phyloP scores from a whole-genome alignment of 2,329 filamentous ascomycete species.

The Hypoxylon sp. region DNA sequence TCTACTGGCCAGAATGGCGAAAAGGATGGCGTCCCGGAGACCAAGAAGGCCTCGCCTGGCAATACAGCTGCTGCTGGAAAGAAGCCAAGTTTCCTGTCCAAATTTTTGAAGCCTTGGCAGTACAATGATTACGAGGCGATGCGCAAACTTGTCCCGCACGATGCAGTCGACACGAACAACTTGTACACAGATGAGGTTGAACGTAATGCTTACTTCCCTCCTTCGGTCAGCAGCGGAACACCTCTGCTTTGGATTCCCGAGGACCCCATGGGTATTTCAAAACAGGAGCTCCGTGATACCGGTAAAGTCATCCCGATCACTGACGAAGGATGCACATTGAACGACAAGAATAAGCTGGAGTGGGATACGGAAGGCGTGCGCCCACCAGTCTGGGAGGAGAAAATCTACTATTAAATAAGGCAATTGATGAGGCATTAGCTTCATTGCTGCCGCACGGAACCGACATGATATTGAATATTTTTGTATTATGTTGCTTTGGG shows the following conservation, averaged over 20 bases:
- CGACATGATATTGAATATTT: neutral
- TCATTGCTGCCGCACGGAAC: no score
- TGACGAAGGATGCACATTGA: constrained; percentile 76
- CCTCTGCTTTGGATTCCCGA: constrained; percentile 87
- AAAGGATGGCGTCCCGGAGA: constrained; percentile 45
- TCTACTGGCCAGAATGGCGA: constrained; percentile 29
- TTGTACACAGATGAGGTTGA: constrained; percentile 69
- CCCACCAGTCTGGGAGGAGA: constrained; percentile 49
- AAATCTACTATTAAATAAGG: constrained; percentile 47
- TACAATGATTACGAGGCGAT: constrained; percentile 77
- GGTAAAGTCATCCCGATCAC: constrained; percentile 78
- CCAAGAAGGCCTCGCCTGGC: constrained; percentile 38
- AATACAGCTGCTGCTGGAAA: constrained; percentile 46
- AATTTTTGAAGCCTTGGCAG: constrained; percentile 80
- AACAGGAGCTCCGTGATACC: constrained; percentile 79
- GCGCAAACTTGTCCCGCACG: constrained; percentile 72
- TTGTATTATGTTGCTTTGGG: neutral
- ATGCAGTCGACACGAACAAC: constrained; percentile 57
- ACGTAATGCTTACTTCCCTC: constrained; percentile 76
- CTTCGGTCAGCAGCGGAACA: constrained; percentile 67
- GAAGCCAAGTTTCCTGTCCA: constrained; percentile 66
- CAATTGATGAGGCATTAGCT: constrained; percentile 2
- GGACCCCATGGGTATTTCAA: constrained; percentile 76
- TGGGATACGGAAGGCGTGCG: constrained; percentile 48
- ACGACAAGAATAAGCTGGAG: constrained; percentile 68